Evolutionary conservation across 176 grass and related monocot species (phyloP).

Genomic region (Triticum dicoccoides): DNA sequence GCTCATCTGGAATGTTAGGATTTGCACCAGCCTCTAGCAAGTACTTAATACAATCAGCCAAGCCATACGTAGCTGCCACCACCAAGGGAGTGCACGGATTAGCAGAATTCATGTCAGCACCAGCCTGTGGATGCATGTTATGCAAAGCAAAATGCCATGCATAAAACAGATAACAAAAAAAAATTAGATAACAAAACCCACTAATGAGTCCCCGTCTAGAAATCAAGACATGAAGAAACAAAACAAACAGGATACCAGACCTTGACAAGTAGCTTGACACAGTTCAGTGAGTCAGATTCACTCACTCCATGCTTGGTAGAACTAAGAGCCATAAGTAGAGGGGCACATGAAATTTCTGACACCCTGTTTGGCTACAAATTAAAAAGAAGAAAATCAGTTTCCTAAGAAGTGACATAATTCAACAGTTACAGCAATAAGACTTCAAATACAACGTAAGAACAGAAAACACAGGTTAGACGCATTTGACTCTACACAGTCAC

Average conservation of each 20-base stretch:
- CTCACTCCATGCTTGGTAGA: slow-evolving; percentile 9
- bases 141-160: neutral
- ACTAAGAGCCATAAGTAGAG: slow-evolving; percentile 2
- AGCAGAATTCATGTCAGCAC: slow-evolving; percentile 4
- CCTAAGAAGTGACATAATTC: neutral
- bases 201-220: neutral
- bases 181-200: neutral
- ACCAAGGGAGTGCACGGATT: neutral
- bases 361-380: slow-evolving; percentile 14
- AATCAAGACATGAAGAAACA: neutral
- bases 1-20: neutral
- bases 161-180: neutral
- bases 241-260: neutral
- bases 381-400: neutral
- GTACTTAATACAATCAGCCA: slow-evolving; percentile 18
- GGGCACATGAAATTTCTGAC: slow-evolving; percentile 3
- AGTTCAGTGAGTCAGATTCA: slow-evolving; percentile 19
- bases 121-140: neutral
- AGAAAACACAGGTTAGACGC: neutral
- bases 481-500: neutral
- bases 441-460: neutral
- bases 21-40: slow-evolving; percentile 8
- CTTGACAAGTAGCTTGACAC: slow-evolving; percentile 16
- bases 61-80: slow-evolving; percentile 6
- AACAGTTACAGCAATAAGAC: neutral